Evolutionary conservation across 2,329 filamentous ascomycete species (phyloP).

Genomic region (Chrysoporthe deuterocubensis): DNA sequence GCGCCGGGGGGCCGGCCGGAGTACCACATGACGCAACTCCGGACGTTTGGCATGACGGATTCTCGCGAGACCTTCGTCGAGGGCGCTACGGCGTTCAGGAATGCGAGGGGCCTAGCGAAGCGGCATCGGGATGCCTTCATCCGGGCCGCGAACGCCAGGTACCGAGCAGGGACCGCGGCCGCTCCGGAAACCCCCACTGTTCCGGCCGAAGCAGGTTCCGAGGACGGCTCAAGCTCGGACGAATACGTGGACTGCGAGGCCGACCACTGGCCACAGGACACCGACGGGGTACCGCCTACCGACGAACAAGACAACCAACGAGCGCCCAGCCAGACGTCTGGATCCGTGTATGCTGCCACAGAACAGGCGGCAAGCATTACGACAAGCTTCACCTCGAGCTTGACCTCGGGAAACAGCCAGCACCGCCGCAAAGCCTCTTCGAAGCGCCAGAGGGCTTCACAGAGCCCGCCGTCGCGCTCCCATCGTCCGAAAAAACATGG

Average conservation of each 20-base stretch:
- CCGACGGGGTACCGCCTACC: not conserved
- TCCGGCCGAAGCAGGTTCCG: not conserved
- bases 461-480: not conserved
- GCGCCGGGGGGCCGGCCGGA: slow-evolving; percentile 38
- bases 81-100: slow-evolving; percentile 45
- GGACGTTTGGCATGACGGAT: slow-evolving; percentile 35
- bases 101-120: slow-evolving; percentile 44
- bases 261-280: not conserved
- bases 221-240: slow-evolving; percentile 1
- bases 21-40: slow-evolving; percentile 47
- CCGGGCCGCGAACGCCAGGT: slow-evolving; percentile 35
- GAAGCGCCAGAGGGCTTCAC: not conserved
- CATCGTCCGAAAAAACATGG: not conserved
- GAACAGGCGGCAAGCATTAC: not conserved
- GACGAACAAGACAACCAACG: not conserved
- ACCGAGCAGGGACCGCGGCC: not conserved
- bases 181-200: not conserved
- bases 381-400: not conserved
- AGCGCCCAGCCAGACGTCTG: not conserved
- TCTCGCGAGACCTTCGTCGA: slow-evolving; percentile 37
- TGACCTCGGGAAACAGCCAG: not conserved
- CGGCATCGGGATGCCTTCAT: slow-evolving; percentile 43
- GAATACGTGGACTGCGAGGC: slow-evolving; percentile 1
- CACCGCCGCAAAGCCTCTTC: not conserved
- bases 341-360: not conserved